Evolutionary conservation across 768 basidiomycete genomes (phyloP).

Genomic region (Strobilomyces confusus): DNA sequence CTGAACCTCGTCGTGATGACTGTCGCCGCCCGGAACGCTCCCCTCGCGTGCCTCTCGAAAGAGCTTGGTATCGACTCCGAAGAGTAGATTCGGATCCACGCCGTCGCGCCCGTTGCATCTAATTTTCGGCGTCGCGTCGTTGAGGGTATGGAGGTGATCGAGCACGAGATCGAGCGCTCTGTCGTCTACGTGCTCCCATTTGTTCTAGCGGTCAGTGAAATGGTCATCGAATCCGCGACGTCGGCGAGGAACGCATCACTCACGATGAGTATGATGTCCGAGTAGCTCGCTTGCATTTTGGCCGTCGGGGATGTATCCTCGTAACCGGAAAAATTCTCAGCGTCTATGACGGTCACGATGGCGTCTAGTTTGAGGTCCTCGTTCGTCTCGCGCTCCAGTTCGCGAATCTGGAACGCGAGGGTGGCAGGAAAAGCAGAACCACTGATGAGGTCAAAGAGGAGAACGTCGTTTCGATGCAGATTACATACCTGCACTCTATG

Average conservation of each 20-base stretch:
- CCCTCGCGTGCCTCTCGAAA: slow-evolving; percentile 37
- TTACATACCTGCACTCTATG: slow-evolving; percentile 82
- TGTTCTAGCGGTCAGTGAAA: slow-evolving; percentile 51
- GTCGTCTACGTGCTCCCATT: slow-evolving; percentile 84
- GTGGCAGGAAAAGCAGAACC: slow-evolving; percentile 97
- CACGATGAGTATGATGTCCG: slow-evolving; percentile 84
- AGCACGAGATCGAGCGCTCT: slow-evolving; percentile 75
- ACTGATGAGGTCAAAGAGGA: slow-evolving; percentile 34
- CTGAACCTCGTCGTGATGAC: slow-evolving; percentile 84
- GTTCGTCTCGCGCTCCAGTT: slow-evolving; percentile 75
- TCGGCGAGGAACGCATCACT: slow-evolving; percentile 23
- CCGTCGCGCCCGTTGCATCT: slow-evolving; percentile 59
- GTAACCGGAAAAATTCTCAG: slow-evolving; percentile 89
- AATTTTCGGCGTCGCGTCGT: slow-evolving; percentile 86
- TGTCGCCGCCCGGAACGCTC: slow-evolving; percentile 15
- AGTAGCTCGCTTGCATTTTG: slow-evolving; percentile 93
- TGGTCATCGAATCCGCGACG: slow-evolving; percentile 6
- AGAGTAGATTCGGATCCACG: slow-evolving; percentile 75
- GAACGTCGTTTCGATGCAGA: neutral
- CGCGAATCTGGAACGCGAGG: slow-evolving; percentile 89
- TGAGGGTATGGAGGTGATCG: slow-evolving; percentile 85
- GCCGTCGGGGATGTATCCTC: slow-evolving; percentile 91
- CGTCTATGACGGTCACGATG: slow-evolving; percentile 87
- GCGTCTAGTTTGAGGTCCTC: slow-evolving; percentile 81
- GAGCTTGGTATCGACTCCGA: slow-evolving; percentile 86